phyloP scores from a whole-genome alignment of 2,329 filamentous ascomycete genomes.

The Dactylonectria estremocensis region DNA sequence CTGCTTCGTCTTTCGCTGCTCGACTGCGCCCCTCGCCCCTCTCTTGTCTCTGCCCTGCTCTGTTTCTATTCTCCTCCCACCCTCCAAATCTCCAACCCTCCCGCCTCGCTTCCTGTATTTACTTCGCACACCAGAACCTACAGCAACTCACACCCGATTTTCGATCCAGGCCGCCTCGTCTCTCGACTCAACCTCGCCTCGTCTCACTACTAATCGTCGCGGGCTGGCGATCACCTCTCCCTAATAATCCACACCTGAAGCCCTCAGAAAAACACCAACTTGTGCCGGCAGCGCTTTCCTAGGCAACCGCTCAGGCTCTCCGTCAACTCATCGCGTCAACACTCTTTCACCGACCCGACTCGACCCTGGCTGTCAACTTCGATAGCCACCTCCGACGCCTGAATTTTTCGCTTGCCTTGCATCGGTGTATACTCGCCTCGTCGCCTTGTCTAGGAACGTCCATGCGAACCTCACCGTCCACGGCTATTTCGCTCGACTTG shows the following conservation, averaged over 20 bases:
- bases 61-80: slow-evolving; percentile 27
- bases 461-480: slow-evolving; percentile 37
- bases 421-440: slow-evolving; percentile 2
- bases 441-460: slow-evolving; percentile 15
- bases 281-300: slow-evolving; percentile 17
- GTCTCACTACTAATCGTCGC: slow-evolving; percentile 42
- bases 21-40: slow-evolving; percentile 32
- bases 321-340: slow-evolving; percentile 27
- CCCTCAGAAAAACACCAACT: slow-evolving; percentile 26
- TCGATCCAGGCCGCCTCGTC: slow-evolving; percentile 24
- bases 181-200: slow-evolving; percentile 32
- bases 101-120: slow-evolving; percentile 6
- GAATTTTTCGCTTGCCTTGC: slow-evolving; percentile 9
- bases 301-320: slow-evolving; percentile 25
- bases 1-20: slow-evolving; percentile 30
- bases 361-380: background rate
- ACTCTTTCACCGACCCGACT: slow-evolving; percentile 34
- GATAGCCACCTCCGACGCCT: slow-evolving; percentile 14
- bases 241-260: slow-evolving; percentile 35
- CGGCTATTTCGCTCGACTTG: slow-evolving; percentile 33
- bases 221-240: slow-evolving; percentile 47
- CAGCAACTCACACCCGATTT: slow-evolving; percentile 26
- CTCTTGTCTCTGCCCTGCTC: slow-evolving; percentile 18
- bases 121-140: slow-evolving; percentile 3
- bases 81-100: slow-evolving; percentile 13